These are phyloP conservation scores for Phialophora macrospora DNA, from an alignment of 2,329 filamentous ascomycete genomes.

Conservation along the genomic window DNA sequence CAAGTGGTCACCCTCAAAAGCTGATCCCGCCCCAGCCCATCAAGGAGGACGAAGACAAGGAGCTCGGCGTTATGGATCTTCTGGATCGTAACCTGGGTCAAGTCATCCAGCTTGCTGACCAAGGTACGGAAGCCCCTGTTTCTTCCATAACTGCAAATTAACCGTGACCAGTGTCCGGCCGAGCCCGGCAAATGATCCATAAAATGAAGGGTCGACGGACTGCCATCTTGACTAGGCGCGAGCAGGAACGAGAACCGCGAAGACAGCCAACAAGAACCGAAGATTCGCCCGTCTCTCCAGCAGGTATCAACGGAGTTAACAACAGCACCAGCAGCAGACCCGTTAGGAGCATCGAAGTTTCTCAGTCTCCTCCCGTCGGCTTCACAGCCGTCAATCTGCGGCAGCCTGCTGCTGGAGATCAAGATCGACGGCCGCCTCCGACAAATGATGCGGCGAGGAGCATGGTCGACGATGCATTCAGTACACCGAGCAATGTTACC, in stretches of 20 bases:
- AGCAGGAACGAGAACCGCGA: constrained; percentile 51
- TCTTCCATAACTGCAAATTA: constrained; percentile 8
- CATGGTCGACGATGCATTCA: constrained; percentile 42
- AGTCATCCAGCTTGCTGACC: constrained; percentile 80
- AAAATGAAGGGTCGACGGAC: constrained; percentile 74
- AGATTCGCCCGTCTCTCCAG: constrained; percentile 35
- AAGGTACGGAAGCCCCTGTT: constrained; percentile 55
- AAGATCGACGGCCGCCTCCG: constrained; percentile 7
- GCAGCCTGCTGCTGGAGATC: constrained; percentile 43
- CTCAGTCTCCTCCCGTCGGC: constrained; percentile 56
- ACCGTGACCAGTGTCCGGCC: constrained; percentile 61
- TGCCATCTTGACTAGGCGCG: constrained; percentile 70
- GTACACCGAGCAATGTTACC: constrained; percentile 52
- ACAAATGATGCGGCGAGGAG: constrained; percentile 13
- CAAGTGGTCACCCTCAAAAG: constrained; percentile 80
- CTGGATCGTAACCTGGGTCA: constrained; percentile 76
- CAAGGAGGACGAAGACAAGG: constrained; percentile 83
- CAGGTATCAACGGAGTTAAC: constrained; percentile 37
- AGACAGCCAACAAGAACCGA: constrained; percentile 27
- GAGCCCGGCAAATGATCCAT: constrained; percentile 79
- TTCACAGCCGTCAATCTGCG: constrained; percentile 65
- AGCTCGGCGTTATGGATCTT: constrained; percentile 81
- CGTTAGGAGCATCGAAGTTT: constrained; percentile 40
- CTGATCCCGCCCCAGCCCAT: constrained; percentile 80
- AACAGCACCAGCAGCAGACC: constrained; percentile 39